phyloP scores from a whole-genome alignment of 352 stramenopile genomes.

The Phytophthora tentaculata region DNA sequence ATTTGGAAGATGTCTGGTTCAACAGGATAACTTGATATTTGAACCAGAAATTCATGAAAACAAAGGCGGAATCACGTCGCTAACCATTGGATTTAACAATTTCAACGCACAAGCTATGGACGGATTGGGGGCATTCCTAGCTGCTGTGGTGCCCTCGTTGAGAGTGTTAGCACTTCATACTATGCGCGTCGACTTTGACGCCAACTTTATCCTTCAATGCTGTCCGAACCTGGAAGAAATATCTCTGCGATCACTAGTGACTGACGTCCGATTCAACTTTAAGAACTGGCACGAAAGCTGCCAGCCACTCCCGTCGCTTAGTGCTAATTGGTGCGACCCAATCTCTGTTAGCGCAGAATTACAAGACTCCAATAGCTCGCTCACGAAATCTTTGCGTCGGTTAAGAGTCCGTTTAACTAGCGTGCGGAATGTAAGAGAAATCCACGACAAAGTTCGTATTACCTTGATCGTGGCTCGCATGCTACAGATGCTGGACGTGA shows the following conservation, averaged over 20 bases:
- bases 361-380: not conserved
- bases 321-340: slow-evolving; percentile 2
- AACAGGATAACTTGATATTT: slow-evolving; percentile 9
- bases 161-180: slow-evolving; percentile 6
- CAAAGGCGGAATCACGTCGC: not conserved
- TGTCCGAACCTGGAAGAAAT: slow-evolving; percentile 22
- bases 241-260: slow-evolving; percentile 2
- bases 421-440: not conserved
- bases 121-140: slow-evolving; percentile 3
- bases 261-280: slow-evolving; percentile 8
- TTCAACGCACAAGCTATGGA: not conserved
- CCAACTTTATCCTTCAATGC: slow-evolving; percentile 5
- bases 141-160: not conserved
- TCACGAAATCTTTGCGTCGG: slow-evolving; percentile 1
- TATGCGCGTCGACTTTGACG: not conserved
- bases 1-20: slow-evolving; percentile 10
- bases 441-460: not conserved
- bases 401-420: slow-evolving; percentile 1
- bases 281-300: not conserved
- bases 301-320: not conserved
- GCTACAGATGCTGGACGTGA: slow-evolving; percentile 12
- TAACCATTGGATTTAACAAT: slow-evolving; percentile 10
- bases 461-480: not conserved
- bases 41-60: not conserved
- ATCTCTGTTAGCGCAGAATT: not conserved